Evolutionary conservation across 345 rosid species (phyloP).

Genomic region (Luvunga scandens): DNA sequence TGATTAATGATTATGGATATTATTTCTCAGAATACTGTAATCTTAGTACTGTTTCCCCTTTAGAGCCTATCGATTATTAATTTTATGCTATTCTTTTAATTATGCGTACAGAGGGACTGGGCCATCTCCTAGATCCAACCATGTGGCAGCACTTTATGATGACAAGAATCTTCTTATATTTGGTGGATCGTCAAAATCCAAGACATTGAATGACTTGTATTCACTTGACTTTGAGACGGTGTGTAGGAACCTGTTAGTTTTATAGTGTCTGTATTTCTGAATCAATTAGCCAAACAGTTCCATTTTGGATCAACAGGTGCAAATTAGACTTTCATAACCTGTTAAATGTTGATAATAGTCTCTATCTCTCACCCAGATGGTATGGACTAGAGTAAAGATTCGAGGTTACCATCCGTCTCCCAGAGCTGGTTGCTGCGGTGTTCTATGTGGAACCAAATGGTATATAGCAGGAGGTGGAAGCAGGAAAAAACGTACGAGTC

Average conservation of each 20-base stretch:
- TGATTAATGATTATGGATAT: constrained; percentile 3
- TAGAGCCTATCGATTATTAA: neutral
- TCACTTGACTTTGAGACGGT: constrained; percentile 98
- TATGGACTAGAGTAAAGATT: constrained; percentile 93
- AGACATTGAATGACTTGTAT: constrained; percentile 80
- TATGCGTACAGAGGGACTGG: constrained; percentile 64
- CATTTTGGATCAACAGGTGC: constrained; percentile 8
- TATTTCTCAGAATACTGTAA: neutral
- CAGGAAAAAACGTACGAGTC: constrained; percentile 79
- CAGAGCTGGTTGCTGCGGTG: constrained; percentile 90
- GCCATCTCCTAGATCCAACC: constrained; percentile 85
- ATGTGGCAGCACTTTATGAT: constrained; percentile 81
- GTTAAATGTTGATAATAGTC: constrained; percentile 5
- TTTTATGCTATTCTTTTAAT: neutral
- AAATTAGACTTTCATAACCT: neutral
- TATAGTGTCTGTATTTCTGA: neutral
- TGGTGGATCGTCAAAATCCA: constrained; percentile 87
- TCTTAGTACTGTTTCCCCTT: neutral
- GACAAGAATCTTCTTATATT: constrained; percentile 77
- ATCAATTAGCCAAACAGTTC: neutral
- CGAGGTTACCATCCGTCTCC: constrained; percentile 94
- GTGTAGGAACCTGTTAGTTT: constrained; percentile 12
- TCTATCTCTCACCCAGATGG: constrained; percentile 50
- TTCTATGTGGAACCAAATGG: constrained; percentile 91
- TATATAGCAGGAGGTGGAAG: constrained; percentile 97